These are phyloP conservation scores for Fraxinus paxiana DNA, from an alignment of 305 asterid genomes.

Conservation along the genomic window DNA sequence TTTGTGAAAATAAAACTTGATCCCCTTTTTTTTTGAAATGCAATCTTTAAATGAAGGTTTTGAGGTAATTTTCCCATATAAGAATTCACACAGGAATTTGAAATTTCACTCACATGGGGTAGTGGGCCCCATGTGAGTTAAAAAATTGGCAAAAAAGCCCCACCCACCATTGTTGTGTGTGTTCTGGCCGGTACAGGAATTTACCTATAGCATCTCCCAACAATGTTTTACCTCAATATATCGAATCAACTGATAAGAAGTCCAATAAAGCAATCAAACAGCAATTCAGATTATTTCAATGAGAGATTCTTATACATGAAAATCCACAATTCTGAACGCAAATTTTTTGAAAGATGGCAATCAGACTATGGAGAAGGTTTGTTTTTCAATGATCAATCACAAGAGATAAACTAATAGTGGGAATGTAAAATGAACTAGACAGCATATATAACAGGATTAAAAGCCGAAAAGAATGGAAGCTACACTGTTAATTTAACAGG, in stretches of 20 bases:
- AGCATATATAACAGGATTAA: background rate
- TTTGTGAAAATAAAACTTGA: too few species aligned
- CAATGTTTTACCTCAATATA: background rate
- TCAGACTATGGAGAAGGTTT: background rate
- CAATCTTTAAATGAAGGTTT: too few species aligned
- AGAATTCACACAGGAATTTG: too few species aligned
- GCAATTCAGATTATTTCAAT: background rate
- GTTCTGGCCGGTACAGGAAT: too few species aligned
- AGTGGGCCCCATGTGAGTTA: too few species aligned
- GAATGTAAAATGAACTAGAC: background rate
- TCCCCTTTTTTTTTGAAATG: too few species aligned
- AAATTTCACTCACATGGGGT: too few species aligned
- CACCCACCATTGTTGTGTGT: too few species aligned
- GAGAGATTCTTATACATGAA: background rate
- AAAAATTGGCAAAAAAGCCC: too few species aligned
- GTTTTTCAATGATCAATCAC: background rate
- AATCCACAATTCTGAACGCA: background rate
- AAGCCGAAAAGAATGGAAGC: background rate
- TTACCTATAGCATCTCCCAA: too few species aligned
- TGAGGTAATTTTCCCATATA: too few species aligned
- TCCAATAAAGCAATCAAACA: slow-evolving; percentile 66
- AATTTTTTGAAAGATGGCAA: background rate
- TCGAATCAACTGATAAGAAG: slow-evolving; percentile 27
- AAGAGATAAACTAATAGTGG: background rate
- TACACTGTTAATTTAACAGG: background rate